Percentiles rank a stretch among this genome's conserved stretches.
Conservation (phyloP, 1,284 basidiomycete genomes). For the Tylopilus sp. region DNA sequence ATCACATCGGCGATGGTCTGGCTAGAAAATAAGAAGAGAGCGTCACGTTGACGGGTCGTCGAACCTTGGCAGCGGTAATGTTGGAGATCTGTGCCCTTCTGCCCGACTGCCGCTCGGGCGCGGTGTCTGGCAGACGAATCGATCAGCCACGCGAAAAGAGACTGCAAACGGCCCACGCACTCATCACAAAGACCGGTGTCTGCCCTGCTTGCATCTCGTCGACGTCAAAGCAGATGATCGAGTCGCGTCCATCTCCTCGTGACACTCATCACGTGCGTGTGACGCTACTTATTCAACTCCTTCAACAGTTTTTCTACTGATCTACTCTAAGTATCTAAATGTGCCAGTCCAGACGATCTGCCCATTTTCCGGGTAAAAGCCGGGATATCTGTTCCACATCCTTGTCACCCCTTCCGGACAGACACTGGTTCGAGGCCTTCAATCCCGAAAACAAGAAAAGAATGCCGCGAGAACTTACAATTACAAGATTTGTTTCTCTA, state of each 20-base stretch:
- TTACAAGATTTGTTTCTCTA: not conserved
- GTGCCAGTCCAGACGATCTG: constrained; percentile 1
- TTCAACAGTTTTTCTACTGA: too few relatives aligned
- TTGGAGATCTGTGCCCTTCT: constrained; percentile 97
- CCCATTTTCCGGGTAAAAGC: constrained; percentile 1
- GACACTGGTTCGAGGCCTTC: not conserved
- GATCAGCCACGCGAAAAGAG: constrained; percentile 10
- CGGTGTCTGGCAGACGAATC: constrained; percentile 63
- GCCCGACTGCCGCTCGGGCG: constrained; percentile 90
- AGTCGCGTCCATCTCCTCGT: not conserved
- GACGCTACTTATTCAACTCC: too few relatives aligned
- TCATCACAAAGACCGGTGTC: constrained; percentile 66
- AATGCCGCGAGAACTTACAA: not conserved
- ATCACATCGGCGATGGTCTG: constrained; percentile 99
- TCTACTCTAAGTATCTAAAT: not conserved
- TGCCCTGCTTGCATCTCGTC: constrained; percentile 49
- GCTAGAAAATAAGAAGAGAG: not conserved
- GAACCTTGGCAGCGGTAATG: constrained; percentile 94
- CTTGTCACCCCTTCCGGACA: constrained; percentile 6
- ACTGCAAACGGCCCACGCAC: not conserved
- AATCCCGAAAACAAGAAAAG: not conserved
- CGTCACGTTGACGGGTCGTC: constrained; percentile 16
- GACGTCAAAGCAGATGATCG: not conserved
- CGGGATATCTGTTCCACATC: constrained; percentile 6
- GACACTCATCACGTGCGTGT: constrained; percentile 10